These are phyloP conservation scores for Cyathus striatus DNA, from an alignment of 768 basidiomycete genomes.

Conservation along the genomic window DNA sequence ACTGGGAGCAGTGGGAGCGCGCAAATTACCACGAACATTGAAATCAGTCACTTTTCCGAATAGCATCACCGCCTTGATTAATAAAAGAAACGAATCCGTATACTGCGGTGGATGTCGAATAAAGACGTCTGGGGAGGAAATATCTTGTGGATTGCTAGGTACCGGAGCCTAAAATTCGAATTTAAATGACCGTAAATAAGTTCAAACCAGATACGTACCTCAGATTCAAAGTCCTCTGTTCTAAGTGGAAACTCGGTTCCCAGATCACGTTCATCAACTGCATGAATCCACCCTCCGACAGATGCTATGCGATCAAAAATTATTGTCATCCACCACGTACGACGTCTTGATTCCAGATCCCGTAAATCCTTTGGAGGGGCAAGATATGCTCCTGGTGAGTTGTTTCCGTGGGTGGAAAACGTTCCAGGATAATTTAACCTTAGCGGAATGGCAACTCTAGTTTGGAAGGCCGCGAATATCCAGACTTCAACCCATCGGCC, in stretches of 20 bases:
- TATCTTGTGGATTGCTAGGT: slow-evolving; percentile 72
- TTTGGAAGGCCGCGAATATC: slow-evolving; percentile 86
- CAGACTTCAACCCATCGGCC: slow-evolving; percentile 89
- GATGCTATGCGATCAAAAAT: slow-evolving; percentile 80
- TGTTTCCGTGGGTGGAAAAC: slow-evolving; percentile 61
- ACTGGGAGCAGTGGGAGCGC: slow-evolving; percentile 59
- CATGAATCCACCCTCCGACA: slow-evolving; percentile 83
- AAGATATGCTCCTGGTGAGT: slow-evolving; percentile 74
- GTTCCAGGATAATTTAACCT: slow-evolving; percentile 85
- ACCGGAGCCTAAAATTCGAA: slow-evolving; percentile 40
- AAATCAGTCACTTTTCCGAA: slow-evolving; percentile 85
- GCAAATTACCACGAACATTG: slow-evolving; percentile 71
- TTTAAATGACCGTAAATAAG: not conserved
- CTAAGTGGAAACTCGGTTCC: slow-evolving; percentile 81
- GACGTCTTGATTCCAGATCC: slow-evolving; percentile 72
- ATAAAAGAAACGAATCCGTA: slow-evolving; percentile 76
- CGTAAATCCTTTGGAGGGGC: slow-evolving; percentile 71
- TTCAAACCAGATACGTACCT: slow-evolving; percentile 39
- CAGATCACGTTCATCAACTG: slow-evolving; percentile 77
- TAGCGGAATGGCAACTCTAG: slow-evolving; percentile 74
- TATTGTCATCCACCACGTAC: slow-evolving; percentile 92
- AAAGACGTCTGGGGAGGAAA: slow-evolving; percentile 60
- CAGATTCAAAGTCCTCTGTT: slow-evolving; percentile 69
- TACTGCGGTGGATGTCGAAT: slow-evolving; percentile 69
- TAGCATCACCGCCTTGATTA: slow-evolving; percentile 80